Conservation (phyloP, 345 rosid genomes). For the Citrus mangshanensis region DNA sequence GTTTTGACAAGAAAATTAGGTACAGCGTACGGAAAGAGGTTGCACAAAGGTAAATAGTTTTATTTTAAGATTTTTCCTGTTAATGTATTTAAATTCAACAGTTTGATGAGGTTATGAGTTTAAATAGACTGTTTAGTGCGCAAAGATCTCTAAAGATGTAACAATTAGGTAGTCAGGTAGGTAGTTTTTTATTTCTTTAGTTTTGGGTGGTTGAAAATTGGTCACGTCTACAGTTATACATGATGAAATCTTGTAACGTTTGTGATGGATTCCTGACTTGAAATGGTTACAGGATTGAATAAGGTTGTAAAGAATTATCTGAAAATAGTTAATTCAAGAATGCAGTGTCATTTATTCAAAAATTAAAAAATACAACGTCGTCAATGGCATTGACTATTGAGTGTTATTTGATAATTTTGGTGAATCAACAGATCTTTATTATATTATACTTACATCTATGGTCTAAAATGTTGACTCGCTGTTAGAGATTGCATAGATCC, state of each 20-base stretch:
- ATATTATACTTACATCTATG: background rate
- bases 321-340: background rate
- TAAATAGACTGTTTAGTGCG: background rate
- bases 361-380: too few species aligned
- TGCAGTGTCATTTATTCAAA: background rate
- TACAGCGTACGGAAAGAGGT: slow-evolving; percentile 73
- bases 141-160: background rate
- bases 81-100: background rate
- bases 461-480: background rate
- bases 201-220: background rate
- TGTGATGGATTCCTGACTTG: background rate
- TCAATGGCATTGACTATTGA: background rate
- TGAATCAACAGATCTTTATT: background rate
- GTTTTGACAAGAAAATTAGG: slow-evolving; percentile 78
- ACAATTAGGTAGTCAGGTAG: background rate
- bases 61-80: background rate
- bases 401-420: background rate
- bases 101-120: background rate
- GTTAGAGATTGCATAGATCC: background rate
- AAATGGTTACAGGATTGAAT: background rate
- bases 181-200: background rate
- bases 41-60: slow-evolving; percentile 54
- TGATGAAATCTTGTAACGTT: background rate
- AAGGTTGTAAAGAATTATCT: background rate
- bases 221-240: background rate